Percentiles rank a stretch among this genome's conserved stretches.
Evolutionary conservation across 768 basidiomycete genomes (phyloP).

Genomic region (Suillus subluteus): DNA sequence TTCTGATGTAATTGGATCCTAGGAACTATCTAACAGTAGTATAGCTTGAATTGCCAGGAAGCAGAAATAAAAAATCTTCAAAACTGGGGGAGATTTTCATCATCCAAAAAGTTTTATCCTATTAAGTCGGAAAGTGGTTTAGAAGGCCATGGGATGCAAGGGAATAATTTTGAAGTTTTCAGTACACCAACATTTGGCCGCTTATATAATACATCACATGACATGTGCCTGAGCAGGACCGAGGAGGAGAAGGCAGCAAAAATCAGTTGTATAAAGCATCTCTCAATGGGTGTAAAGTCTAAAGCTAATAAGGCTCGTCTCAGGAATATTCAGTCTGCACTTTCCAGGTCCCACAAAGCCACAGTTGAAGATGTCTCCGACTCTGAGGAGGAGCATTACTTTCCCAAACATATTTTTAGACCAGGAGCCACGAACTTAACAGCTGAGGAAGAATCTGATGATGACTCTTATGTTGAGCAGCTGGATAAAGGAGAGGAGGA

Average conservation of each 20-base stretch:
- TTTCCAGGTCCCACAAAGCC: no score
- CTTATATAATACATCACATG: not conserved
- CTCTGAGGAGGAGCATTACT: no score
- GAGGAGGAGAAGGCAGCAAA: constrained; percentile 3
- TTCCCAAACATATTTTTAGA: no score
- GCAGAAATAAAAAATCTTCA: not conserved
- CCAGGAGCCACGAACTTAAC: no score
- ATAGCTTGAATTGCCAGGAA: not conserved
- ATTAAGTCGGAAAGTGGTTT: not conserved
- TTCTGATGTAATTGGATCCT: not conserved
- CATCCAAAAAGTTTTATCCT: not conserved
- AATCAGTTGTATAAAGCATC: not conserved
- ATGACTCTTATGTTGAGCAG: no score
- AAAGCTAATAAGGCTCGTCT: not conserved
- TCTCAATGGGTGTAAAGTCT: not conserved
- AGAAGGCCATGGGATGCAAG: not conserved
- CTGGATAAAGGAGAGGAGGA: no score
- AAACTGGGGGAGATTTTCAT: not conserved
- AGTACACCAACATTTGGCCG: not conserved
- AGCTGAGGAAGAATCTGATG: no score
- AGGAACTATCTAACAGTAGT: not conserved
- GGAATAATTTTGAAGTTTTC: not conserved
- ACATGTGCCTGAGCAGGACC: not conserved
- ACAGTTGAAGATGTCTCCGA: no score
- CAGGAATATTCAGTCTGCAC: no score